Evolutionary conservation across 2,329 filamentous ascomycete genomes (phyloP), one percentile per base, ranked within the genome.

Genomic region (Colletotrichum tropicicola): DNA sequence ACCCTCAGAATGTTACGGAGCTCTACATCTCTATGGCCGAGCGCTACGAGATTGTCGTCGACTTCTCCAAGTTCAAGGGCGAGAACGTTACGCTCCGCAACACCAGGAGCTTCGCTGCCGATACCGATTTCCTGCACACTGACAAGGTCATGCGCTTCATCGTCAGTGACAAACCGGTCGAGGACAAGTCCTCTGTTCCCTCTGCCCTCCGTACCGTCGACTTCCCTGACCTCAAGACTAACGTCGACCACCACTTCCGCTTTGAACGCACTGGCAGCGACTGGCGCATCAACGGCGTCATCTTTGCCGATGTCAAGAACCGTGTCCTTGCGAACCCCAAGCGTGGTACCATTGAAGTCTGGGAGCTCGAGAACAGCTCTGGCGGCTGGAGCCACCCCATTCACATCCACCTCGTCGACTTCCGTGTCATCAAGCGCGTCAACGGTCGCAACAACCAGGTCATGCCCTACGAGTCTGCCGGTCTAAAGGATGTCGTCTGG

Each of bases 321-420:
- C 75, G 81, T 25, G 75, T 83, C 25, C 73, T 83, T 9, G 80
- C 81, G 19, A 75, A 72, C 9, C 78, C 78, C 9, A 71, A 72
- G 10, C 77, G 78, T 27, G 81, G 81, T 23, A 74, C 73, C 4
- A 72, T 78, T 6, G 78, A 83, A 69, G 70, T 78, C 21, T 83
- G 80, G 80, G 73, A 79, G 68, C 70, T 83, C 9, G 72, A 76
- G 47, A 85, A 87, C 70, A 45, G 67, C 32, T 77, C 74, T 12
- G 77, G 77, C 21, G 79, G 77, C 10, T 83, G 80, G 68, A 77
- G 78, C 1, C 84, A 86, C 68, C 84, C 83, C 0, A 74, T 81
- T 8, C 85, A 87, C 70, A 79, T 87, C 61, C 85, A 87, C 68
- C 75, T 87, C 1, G 79, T 87, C 56, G 84, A 86, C 67, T 83